These are phyloP conservation scores for Candida berthetii DNA, from an alignment of 805 yeast genomes.

Conservation along the genomic window DNA sequence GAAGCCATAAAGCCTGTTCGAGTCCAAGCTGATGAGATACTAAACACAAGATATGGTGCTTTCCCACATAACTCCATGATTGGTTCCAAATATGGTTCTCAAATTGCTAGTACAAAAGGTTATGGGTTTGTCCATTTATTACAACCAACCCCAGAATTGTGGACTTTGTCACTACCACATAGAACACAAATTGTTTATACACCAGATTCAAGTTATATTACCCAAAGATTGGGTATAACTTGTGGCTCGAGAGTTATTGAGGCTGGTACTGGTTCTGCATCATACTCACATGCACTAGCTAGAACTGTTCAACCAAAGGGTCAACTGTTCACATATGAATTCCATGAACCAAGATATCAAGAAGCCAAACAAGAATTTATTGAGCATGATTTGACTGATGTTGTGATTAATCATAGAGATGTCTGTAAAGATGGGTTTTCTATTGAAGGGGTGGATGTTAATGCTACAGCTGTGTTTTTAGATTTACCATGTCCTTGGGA, in stretches of 20 bases:
- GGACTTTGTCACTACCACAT: slow-evolving; percentile 96
- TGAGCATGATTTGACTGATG: slow-evolving; percentile 60
- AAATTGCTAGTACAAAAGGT: slow-evolving; percentile 69
- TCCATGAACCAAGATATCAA: slow-evolving; percentile 74
- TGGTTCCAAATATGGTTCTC: slow-evolving; percentile 78
- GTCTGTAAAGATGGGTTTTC: slow-evolving; percentile 86
- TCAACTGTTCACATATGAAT: slow-evolving; percentile 77
- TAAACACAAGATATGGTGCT: slow-evolving; percentile 86
- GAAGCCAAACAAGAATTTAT: slow-evolving; percentile 78
- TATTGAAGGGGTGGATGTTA: slow-evolving; percentile 32
- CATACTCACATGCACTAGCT: slow-evolving; percentile 89
- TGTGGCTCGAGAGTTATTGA: slow-evolving; percentile 82
- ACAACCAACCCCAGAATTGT: slow-evolving; percentile 90
- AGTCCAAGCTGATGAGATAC: slow-evolving; percentile 48
- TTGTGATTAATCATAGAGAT: slow-evolving; percentile 81
- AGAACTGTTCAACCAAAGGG: slow-evolving; percentile 60
- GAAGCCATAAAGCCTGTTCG: slow-evolving; percentile 70
- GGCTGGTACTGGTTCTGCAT: slow-evolving; percentile 98
- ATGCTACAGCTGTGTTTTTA: slow-evolving; percentile 73
- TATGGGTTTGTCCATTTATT: slow-evolving; percentile 82
- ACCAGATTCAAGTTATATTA: slow-evolving; percentile 88
- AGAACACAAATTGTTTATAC: slow-evolving; percentile 97
- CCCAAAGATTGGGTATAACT: slow-evolving; percentile 70
- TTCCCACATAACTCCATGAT: slow-evolving; percentile 84
- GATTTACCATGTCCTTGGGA: slow-evolving; percentile 98